Evolutionary conservation across 2,329 filamentous ascomycete species (phyloP), one percentile per base, ranked within the genome.

Genomic region (Diaporthe aspalathi): DNA sequence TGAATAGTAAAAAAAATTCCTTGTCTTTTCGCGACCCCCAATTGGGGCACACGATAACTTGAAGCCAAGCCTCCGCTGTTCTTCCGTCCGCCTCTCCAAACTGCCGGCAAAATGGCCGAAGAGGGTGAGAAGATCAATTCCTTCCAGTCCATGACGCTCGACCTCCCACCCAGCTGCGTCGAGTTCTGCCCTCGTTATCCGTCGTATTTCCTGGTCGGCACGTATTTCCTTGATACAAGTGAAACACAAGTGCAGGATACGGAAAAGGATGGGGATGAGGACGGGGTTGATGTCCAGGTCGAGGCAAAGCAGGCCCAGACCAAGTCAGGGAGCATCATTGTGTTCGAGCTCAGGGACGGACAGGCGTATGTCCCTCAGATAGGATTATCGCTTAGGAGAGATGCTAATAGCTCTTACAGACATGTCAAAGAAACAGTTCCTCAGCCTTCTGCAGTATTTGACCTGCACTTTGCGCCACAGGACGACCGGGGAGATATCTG

Each of bases 161-260:
- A 93, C 67, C 83, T 93, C 0, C 93, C 93, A 5, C 93, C 93
- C 1, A 93, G 92, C 77, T 95, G 93, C 78, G 85, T 94, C n/a
- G 90, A 93, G 73, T 94, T 94, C 76, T 92, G 89, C 74, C 90
- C 90, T 1, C 80, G 81, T 1, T 78, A 89, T 71, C 88, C 89
- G 0, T 82, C 90, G 0, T 89, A 91, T 77, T 91, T 97, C 75
- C 85, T 97, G 0, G 88, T 97, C 60, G 95, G 95, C 49, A 97
- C 95, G 1, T 98, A 98, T 81, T 89, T 92, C 73, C 86, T 97
- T 35, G 84, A 94, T 73, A 86, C 86, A 72, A 76, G 77, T 14
- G 77, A 77, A 43, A 66, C 72, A n/a, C 72, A 73, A 29, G 49
- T 35, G 11, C 67, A 38, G 20, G 72, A 77, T 27, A 72, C 74